A percentile compares a stretch with the other conserved stretches of the same genome.
Evolutionary conservation across 805 yeast species (phyloP).

Genomic region (Monosporozyma siamensis): DNA sequence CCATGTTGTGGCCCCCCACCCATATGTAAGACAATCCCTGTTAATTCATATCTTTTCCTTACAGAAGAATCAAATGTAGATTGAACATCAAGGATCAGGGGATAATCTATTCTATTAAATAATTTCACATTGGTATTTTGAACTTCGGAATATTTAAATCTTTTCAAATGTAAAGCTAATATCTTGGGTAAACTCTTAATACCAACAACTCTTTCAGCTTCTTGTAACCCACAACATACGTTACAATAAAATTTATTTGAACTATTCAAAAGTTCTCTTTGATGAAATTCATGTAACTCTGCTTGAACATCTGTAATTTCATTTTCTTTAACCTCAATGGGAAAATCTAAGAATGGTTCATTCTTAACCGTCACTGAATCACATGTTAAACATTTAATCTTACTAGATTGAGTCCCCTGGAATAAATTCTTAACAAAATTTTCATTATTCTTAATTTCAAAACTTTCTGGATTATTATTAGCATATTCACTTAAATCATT

Average conservation of each 20-base stretch:
- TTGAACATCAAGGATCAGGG: constrained; percentile 59
- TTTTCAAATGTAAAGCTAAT: constrained; percentile 73
- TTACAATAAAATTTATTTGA: constrained; percentile 91
- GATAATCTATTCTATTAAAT: constrained; percentile 76
- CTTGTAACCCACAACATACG: constrained; percentile 80
- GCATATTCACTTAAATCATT: constrained; percentile 55
- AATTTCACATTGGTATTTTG: constrained; percentile 73
- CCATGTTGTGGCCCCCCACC: constrained; percentile 99
- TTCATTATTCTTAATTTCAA: constrained; percentile 13
- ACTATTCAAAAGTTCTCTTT: constrained; percentile 74
- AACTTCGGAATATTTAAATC: constrained; percentile 84
- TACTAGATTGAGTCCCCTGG: constrained; percentile 78
- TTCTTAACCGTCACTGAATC: constrained; percentile 73
- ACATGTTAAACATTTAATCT: constrained; percentile 85
- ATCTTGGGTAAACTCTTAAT: constrained; percentile 68
- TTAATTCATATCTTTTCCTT: constrained; percentile 59
- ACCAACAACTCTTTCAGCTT: constrained; percentile 85
- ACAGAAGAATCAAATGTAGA: constrained; percentile 36
- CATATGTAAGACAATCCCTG: constrained; percentile 82
- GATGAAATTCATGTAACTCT: constrained; percentile 42
- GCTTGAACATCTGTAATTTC: constrained; percentile 61
- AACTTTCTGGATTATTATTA: constrained; percentile 13
- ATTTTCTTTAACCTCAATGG: constrained; percentile 75
- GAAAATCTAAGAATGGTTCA: constrained; percentile 78
- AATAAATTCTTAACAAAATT: constrained; percentile 61